Percentiles rank a stretch among this genome's conserved stretches.
phyloP scores from a whole-genome alignment of 495 filamentous ascomycete genomes.

The Ascodesmis nigricans region DNA sequence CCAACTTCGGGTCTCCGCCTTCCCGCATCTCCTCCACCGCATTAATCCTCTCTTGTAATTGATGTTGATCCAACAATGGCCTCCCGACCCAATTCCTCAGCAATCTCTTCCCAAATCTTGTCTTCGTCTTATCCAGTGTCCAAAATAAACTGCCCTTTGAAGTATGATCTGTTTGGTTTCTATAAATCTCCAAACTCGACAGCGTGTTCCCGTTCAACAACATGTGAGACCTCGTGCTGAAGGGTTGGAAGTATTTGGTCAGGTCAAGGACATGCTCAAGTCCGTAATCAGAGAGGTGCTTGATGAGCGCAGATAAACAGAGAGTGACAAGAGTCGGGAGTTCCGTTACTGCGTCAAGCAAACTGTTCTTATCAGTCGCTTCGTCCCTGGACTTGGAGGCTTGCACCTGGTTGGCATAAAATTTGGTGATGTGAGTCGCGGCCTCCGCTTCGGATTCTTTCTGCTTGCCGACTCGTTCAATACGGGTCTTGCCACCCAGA shows the following conservation, averaged over 20 bases:
- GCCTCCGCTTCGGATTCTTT: conserved; percentile 44
- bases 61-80: conserved; percentile 56
- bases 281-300: conserved; percentile 77
- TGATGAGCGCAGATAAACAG: conserved; percentile 93
- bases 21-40: conserved; percentile 79
- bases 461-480: conserved; percentile 39
- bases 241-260: conserved; percentile 94
- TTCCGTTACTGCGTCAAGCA: conserved; percentile 70
- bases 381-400: conserved; percentile 23
- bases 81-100: conserved; percentile 90
- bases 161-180: conserved; percentile 75
- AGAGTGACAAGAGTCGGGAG: conserved; percentile 71
- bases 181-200: conserved; percentile 84
- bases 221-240: conserved; percentile 89
- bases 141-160: conserved; percentile 84
- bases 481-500: conserved; percentile 70
- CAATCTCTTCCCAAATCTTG: conserved; percentile 69
- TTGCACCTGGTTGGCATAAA: conserved; percentile 80
- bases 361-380: conserved; percentile 22
- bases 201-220: conserved; percentile 87
- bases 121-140: conserved; percentile 82
- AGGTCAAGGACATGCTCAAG: conserved; percentile 91
- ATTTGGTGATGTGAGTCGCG: conserved; percentile 72
- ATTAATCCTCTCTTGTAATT: conserved; percentile 60
- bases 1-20: conserved; percentile 39